Conservation (phyloP, 805 yeast genomes). For the Dipodascus geniculatus region DNA sequence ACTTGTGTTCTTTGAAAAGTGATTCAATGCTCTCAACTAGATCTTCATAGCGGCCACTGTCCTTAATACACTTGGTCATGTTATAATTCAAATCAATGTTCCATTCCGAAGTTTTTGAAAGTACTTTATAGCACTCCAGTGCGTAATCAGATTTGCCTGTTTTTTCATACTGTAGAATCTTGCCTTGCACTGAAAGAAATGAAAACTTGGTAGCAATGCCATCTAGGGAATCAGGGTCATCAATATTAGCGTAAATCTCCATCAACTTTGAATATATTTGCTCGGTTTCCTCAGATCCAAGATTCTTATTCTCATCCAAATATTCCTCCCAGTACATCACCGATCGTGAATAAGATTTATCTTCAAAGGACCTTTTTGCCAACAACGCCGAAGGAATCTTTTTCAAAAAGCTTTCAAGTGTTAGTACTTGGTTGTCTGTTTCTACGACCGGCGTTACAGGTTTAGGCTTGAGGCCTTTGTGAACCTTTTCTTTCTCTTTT, state of each 20-base stretch:
- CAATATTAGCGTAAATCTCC: conserved; percentile 71
- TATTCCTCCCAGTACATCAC: conserved; percentile 76
- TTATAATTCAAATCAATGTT: conserved; percentile 34
- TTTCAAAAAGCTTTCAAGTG: conserved; percentile 25
- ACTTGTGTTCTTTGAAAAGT: conserved; percentile 10
- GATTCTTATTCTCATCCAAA: conserved; percentile 30
- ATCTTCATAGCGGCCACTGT: conserved; percentile 65
- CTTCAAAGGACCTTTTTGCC: conserved; percentile 70
- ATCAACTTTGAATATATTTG: conserved; percentile 34
- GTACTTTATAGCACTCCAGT: conserved; percentile 66
- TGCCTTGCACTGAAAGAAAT: conserved; percentile 57
- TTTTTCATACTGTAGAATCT: conserved; percentile 69
- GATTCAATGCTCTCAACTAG: conserved; percentile 40
- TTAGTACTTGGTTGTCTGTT: conserved; percentile 24
- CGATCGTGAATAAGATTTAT: conserved; percentile 80
- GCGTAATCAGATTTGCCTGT: conserved; percentile 82
- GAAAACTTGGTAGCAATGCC: conserved; percentile 65
- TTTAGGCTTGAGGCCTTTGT: background rate
- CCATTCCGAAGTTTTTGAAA: conserved; percentile 14
- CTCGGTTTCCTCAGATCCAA: conserved; percentile 21
- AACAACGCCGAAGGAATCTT: conserved; percentile 34
- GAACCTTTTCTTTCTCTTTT: conserved; percentile 1
- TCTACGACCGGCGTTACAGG: conserved; percentile 22
- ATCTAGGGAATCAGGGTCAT: conserved; percentile 81
- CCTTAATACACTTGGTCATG: conserved; percentile 56